Evolutionary conservation across 2,329 filamentous ascomycete species (phyloP), one percentile per base, ranked within the genome.

Genomic region (Ophiocordyceps camponoti-leonardi): DNA sequence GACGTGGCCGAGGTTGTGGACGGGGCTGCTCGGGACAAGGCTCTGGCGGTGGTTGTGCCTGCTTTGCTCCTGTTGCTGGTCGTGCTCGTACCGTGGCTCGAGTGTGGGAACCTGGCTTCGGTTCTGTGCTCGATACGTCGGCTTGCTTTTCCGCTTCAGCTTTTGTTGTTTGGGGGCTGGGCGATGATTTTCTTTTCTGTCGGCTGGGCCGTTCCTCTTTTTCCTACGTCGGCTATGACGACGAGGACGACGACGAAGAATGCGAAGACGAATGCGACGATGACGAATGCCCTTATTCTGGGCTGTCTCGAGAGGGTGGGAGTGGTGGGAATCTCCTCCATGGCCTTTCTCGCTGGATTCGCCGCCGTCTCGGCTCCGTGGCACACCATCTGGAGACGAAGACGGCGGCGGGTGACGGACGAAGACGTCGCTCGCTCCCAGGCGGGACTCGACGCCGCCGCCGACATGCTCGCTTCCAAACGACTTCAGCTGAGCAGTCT

Each of bases 331-430:
- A 28, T 28, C 26, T 28, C 26, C 5, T 28, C 26, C 7, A 28
- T 28, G 26, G 26, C 26, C 26, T 28, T 28, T 8, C 26, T 28
- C 4, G 26, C 26, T 10, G 26, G 26, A 0, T 94, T 93, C 55
- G 86, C 86, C 6, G 85, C 85, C n/a, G 83, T 93, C 31, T 88
- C 83, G 22, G 82, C 83, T 1, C 78, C 87, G 1, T 94, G 86
- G 85, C 83, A 93, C 56, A 85, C 77, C 1, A 86, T 93, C 61
- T 28, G 26, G 26, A 28, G 26, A 28, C 26, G 26, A 28, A 39
- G 35, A 39, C 16, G 35, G 35, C 5, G 35, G 35, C 35, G 35
- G 18, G 16, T 39, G 16, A n/a, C 18, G 35, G 16, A 16, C n/a
- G 67, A 90, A 45, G 86, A 94, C 56, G 83, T 93, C 31, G 70